Evolutionary conservation across 345 rosid genomes (phyloP).

Genomic region (Arabidopsis arenosa): DNA sequence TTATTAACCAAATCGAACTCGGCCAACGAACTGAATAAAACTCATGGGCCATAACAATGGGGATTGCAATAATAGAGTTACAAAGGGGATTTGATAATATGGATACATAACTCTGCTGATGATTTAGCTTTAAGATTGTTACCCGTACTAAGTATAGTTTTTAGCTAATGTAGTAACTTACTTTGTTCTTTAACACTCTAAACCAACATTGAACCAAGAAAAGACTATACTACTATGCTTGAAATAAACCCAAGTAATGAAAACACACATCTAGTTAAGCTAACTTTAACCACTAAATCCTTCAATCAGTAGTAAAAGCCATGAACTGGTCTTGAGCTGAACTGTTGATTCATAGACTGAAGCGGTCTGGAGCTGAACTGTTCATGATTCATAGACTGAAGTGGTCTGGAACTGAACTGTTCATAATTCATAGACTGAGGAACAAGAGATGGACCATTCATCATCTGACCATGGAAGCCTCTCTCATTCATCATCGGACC

Average conservation of each 20-base stretch:
- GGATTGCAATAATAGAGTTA: background rate
- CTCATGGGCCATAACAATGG: background rate
- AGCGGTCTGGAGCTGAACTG: background rate
- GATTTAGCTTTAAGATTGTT: background rate
- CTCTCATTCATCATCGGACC: conserved; percentile 19
- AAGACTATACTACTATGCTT: conserved; percentile 1
- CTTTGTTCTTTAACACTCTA: background rate
- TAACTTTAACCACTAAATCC: background rate
- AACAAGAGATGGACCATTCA: conserved; percentile 22
- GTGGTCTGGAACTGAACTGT: conserved; percentile 36
- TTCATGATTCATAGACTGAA: conserved; percentile 11
- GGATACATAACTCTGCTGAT: background rate
- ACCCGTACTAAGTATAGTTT: conserved; percentile 2
- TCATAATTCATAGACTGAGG: conserved; percentile 30
- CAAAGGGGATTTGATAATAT: background rate
- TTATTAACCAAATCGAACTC: background rate
- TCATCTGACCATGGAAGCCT: conserved; percentile 24
- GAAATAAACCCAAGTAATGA: background rate
- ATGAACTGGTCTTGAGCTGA: conserved; percentile 16
- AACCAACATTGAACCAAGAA: conserved; percentile 18
- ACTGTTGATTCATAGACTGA: background rate
- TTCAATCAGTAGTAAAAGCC: conserved; percentile 28
- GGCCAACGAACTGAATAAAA: background rate
- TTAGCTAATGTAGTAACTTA: background rate
- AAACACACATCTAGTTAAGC: background rate